Evolutionary conservation across 2,329 filamentous ascomycete genomes (phyloP).

Genomic region (Penicillium digitatum): DNA sequence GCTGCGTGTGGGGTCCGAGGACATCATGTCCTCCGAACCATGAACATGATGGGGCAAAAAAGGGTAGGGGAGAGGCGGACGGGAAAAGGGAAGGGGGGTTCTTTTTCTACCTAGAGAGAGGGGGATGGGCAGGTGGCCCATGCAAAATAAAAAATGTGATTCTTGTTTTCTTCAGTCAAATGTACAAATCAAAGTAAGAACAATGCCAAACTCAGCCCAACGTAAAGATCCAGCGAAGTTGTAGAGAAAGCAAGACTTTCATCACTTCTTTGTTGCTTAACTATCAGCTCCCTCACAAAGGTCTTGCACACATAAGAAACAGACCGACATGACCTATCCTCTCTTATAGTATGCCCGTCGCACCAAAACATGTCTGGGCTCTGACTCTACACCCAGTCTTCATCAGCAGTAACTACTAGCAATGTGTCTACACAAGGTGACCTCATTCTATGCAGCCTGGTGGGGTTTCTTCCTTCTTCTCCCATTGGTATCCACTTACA

Average conservation of each 20-base stretch:
- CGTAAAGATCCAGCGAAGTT: background rate
- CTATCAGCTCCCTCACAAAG: background rate
- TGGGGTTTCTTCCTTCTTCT: background rate
- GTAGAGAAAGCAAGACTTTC: background rate
- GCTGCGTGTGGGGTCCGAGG: slow-evolving; percentile 38
- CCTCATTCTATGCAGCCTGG: background rate
- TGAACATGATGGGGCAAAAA: background rate
- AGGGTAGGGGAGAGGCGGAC: background rate
- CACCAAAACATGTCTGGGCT: too few species aligned
- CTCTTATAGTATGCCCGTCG: too few species aligned
- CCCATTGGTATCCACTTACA: background rate
- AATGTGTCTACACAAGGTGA: background rate
- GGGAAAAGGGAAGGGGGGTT: background rate
- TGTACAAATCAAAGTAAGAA: background rate
- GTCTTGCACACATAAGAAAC: background rate
- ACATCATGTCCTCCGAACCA: slow-evolving; percentile 24
- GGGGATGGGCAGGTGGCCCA: background rate
- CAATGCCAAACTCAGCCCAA: background rate
- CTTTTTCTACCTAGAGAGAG: background rate
- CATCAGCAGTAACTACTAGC: too few species aligned
- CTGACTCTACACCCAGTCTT: background rate
- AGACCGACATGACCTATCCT: too few species aligned
- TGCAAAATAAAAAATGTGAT: slow-evolving; percentile 3
- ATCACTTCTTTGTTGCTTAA: background rate
- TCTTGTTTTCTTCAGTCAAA: background rate